Conservation (phyloP, 2,329 filamentous ascomycete species). For the Parascedosporium putredinis region DNA sequence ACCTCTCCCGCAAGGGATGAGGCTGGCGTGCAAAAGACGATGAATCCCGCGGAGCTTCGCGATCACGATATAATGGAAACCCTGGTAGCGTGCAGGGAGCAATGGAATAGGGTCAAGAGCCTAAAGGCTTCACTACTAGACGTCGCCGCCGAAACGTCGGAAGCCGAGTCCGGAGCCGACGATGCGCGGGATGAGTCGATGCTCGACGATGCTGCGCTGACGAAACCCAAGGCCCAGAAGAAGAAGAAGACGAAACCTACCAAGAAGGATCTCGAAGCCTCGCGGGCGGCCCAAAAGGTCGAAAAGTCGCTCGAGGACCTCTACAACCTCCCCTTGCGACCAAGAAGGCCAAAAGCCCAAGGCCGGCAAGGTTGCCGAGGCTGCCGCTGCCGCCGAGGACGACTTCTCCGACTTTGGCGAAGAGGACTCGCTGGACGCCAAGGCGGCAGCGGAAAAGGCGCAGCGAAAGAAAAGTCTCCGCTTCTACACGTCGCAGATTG, state of each 20-base stretch:
- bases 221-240: conserved; percentile 17
- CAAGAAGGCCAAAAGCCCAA: conserved; percentile 33
- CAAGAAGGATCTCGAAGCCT: conserved; percentile 24
- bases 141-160: conserved; percentile 24
- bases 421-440: conserved; percentile 66
- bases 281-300: conserved; percentile 49
- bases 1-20: conserved; percentile 63
- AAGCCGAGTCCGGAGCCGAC: conserved; percentile 17
- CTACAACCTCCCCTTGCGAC: conserved; percentile 44
- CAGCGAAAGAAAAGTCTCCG: conserved; percentile 83
- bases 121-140: conserved; percentile 37
- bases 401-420: conserved; percentile 87
- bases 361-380: conserved; percentile 19
- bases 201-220: conserved; percentile 16
- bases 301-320: conserved; percentile 63
- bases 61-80: conserved; percentile 88
- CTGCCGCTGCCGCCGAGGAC: conserved; percentile 30
- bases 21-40: conserved; percentile 38
- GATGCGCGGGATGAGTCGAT: conserved; percentile 15
- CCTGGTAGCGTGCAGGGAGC: conserved; percentile 64
- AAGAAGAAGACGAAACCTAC: conserved; percentile 24
- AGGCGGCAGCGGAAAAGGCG: conserved; percentile 77
- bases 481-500: conserved; percentile 97
- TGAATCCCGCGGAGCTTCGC: conserved; percentile 69
- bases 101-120: conserved; percentile 67